Evolutionary conservation across 305 asterid genomes (phyloP).

Genomic region (Fraxinus baroniana): DNA sequence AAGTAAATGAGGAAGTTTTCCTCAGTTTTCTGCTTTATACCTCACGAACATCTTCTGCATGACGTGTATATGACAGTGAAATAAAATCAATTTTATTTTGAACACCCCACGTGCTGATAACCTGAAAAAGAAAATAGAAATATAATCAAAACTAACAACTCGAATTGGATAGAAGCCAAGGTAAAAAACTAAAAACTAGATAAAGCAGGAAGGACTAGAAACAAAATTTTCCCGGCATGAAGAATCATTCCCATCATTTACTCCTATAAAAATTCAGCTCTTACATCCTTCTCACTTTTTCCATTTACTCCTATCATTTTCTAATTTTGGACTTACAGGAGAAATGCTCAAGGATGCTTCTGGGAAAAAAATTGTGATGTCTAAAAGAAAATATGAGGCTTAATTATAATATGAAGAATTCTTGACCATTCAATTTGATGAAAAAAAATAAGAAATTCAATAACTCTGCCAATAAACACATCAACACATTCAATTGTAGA

Average conservation of each 20-base stretch:
- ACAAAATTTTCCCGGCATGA: background rate
- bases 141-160: background rate
- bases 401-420: background rate
- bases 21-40: slow-evolving; percentile 33
- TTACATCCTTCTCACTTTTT: background rate
- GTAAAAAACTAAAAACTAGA: background rate
- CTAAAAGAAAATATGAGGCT: background rate
- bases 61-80: slow-evolving; percentile 82
- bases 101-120: slow-evolving; percentile 90
- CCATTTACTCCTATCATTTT: background rate
- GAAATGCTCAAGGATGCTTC: background rate
- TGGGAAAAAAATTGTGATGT: background rate
- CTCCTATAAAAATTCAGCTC: background rate
- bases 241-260: background rate
- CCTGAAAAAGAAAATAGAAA: slow-evolving; percentile 39
- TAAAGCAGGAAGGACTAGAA: background rate
- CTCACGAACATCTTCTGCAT: slow-evolving; percentile 94
- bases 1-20: background rate
- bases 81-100: slow-evolving; percentile 86
- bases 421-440: background rate
- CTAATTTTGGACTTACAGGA: background rate
- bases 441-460: background rate
- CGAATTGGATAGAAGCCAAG: background rate
- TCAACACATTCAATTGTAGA: background rate
- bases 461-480: background rate